Evolutionary conservation across 331 rosid species (phyloP).

Genomic region (Cydonia oblonga): DNA sequence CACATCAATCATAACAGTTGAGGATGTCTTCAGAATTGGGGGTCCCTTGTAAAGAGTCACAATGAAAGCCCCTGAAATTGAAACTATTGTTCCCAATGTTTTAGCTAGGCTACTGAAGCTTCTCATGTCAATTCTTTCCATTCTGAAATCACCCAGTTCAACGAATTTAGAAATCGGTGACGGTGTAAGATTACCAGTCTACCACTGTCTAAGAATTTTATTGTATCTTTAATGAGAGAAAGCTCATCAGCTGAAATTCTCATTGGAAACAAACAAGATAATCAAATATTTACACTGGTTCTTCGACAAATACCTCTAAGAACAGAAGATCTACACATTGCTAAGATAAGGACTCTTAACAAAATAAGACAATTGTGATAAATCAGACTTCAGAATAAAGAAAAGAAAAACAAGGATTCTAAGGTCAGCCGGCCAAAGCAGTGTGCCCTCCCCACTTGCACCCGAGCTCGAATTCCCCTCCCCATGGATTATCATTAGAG

Average conservation of each 20-base stretch:
- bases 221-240: neutral
- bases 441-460: neutral
- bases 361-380: neutral
- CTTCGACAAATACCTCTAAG: neutral
- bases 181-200: neutral
- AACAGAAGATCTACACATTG: neutral
- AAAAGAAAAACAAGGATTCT: neutral
- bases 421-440: neutral
- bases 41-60: constrained; percentile 74
- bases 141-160: constrained; percentile 35
- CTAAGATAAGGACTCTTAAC: neutral
- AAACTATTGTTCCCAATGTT: constrained; percentile 51
- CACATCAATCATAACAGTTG: constrained; percentile 7
- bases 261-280: neutral
- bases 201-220: neutral
- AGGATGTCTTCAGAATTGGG: constrained; percentile 32
- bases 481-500: neutral
- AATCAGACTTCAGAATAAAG: neutral
- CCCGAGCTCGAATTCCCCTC: neutral
- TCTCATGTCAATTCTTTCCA: constrained; percentile 58
- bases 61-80: constrained; percentile 59
- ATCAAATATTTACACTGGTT: neutral
- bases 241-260: neutral
- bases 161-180: constrained; percentile 1
- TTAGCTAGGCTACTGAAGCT: constrained; percentile 47